These are phyloP conservation scores for Penicillium egyptiacum DNA, from an alignment of 495 filamentous ascomycete genomes.

Conservation along the genomic window DNA sequence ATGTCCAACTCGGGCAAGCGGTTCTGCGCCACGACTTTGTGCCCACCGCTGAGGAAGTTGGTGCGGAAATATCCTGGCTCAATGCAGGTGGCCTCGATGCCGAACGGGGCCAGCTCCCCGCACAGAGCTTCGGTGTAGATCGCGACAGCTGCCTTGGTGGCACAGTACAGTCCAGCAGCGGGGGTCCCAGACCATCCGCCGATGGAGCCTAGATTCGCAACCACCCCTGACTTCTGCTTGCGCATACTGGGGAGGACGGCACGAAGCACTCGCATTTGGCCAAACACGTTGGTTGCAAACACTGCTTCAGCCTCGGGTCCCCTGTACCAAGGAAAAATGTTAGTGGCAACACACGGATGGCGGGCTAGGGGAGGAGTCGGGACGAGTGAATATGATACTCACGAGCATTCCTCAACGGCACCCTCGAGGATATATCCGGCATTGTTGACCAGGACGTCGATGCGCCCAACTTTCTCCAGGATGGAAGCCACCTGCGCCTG, in stretches of 20 bases:
- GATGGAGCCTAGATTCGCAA: background rate
- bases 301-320: background rate
- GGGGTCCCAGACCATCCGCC: background rate
- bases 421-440: no score
- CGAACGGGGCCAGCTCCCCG: constrained; percentile 43
- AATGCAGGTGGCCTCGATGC: constrained; percentile 43
- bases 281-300: constrained; percentile 44
- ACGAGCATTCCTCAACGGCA: constrained; percentile 13
- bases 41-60: constrained; percentile 24
- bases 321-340: background rate
- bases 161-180: background rate
- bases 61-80: constrained; percentile 57
- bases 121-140: background rate
- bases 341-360: no score
- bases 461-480: constrained; percentile 34
- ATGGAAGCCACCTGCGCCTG: constrained; percentile 22
- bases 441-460: no score
- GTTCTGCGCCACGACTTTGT: background rate
- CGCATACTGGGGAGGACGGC: constrained; percentile 52
- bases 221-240: constrained; percentile 18
- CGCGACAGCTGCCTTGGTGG: background rate
- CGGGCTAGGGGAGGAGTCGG: no score
- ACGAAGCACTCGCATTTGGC: constrained; percentile 41
- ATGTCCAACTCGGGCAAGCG: background rate
- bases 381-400: background rate